Evolutionary conservation across 768 basidiomycete genomes (phyloP).

Genomic region (Candolleomyces eurysporus): DNA sequence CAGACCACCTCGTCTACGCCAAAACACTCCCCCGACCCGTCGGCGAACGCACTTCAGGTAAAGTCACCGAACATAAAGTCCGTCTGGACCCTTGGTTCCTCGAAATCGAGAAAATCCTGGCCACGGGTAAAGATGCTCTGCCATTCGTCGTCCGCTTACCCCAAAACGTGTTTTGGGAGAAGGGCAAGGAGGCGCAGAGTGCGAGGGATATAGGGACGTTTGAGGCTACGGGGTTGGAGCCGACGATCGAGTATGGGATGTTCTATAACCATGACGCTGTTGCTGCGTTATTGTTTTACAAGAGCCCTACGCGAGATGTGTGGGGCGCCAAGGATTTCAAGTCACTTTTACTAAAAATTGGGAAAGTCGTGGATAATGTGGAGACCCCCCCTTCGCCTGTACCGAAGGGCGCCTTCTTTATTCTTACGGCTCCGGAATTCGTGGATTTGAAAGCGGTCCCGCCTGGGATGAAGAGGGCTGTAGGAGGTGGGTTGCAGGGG

Average conservation of each 20-base stretch:
- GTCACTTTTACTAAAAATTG: neutral
- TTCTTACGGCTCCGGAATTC: conserved; percentile 1
- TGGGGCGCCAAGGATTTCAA: neutral
- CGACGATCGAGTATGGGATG: conserved; percentile 14
- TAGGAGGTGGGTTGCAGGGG: neutral
- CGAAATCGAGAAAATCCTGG: conserved; percentile 25
- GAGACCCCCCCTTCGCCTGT: neutral
- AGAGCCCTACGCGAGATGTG: neutral
- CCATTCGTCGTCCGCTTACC: conserved; percentile 23
- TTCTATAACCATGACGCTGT: conserved; percentile 17
- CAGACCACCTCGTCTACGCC: conserved; percentile 25
- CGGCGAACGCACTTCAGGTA: conserved; percentile 13
- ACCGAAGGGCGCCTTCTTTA: neutral
- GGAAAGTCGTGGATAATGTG: neutral
- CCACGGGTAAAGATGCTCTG: conserved; percentile 14
- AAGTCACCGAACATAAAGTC: conserved; percentile 15
- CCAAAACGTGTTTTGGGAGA: conserved; percentile 5
- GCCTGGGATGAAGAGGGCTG: conserved; percentile 1
- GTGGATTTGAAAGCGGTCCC: neutral
- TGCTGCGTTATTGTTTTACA: conserved; percentile 15
- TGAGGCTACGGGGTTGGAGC: conserved; percentile 15
- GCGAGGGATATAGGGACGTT: conserved; percentile 20
- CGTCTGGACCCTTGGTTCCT: conserved; percentile 26
- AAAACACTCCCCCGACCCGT: conserved; percentile 24
- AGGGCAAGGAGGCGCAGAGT: conserved; percentile 7